Conservation (phyloP, 73 alveolate species). For the Paramecium primaurelia region DNA sequence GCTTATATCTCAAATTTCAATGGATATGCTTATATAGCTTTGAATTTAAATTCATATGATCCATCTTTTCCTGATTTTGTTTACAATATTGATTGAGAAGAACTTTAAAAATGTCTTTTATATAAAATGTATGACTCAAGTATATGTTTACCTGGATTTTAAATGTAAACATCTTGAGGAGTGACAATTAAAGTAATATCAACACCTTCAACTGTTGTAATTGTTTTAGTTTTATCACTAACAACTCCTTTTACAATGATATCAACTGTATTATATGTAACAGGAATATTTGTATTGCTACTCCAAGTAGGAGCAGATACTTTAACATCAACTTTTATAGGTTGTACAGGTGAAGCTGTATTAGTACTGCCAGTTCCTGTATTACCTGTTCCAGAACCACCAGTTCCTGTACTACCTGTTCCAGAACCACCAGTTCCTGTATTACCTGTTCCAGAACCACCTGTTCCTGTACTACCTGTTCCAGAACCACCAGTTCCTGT, state of each 20-base stretch:
- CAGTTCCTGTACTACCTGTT: no score
- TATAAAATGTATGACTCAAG: background rate
- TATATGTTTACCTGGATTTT: background rate
- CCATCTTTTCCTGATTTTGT: conserved; percentile 17
- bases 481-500: background rate
- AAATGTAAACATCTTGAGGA: background rate
- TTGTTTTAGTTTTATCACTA: background rate
- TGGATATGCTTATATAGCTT: background rate
- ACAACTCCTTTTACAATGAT: background rate
- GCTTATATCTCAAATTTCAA: background rate
- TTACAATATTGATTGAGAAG: background rate
- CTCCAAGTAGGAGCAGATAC: background rate
- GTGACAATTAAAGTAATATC: background rate
- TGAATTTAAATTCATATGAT: background rate
- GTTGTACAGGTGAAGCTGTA: background rate
- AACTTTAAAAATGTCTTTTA: background rate
- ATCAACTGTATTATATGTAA: background rate
- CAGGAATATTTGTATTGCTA: background rate
- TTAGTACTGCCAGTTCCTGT: background rate
- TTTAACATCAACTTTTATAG: background rate
- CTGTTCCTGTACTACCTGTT: background rate
- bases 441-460: no score
- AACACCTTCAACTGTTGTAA: background rate
- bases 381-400: background rate
- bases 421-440: no score